Evolutionary conservation across 306 rosid genomes (phyloP).

Genomic region (Fagus sylvatica): DNA sequence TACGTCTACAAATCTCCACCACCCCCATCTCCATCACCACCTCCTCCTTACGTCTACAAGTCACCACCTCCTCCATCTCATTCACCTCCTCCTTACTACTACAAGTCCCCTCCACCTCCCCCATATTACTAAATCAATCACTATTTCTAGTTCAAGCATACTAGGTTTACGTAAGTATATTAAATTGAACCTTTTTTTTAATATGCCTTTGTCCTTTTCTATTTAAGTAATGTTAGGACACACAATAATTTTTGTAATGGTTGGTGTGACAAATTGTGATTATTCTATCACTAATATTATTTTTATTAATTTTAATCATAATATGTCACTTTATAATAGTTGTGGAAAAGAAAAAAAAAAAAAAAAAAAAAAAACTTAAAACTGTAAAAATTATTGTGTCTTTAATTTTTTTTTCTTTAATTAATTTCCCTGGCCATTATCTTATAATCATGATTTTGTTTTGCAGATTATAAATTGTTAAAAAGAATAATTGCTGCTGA

Average conservation of each 20-base stretch:
- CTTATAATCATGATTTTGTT: neutral
- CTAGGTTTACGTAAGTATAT: constrained; percentile 16
- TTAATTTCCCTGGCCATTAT: neutral
- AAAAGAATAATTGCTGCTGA: constrained; percentile 13
- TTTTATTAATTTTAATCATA: no score
- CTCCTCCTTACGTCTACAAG: no score
- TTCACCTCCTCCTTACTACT: neutral
- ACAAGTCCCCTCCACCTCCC: neutral
- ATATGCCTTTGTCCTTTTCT: neutral
- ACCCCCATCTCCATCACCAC: fast-evolving
- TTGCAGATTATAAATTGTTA: constrained; percentile 13
- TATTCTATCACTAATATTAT: no score
- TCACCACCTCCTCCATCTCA: no score
- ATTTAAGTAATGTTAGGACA: no score
- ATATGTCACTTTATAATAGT: no score
- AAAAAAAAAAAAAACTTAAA: no score
- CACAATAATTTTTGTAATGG: no score
- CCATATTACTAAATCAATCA: no score
- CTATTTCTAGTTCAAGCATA: neutral
- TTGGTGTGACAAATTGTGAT: no score
- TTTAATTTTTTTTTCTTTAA: neutral
- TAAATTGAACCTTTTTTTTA: neutral
- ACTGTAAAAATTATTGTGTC: no score
- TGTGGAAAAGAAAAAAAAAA: no score
- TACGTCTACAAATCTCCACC: neutral